Evolutionary conservation across 2,329 filamentous ascomycete genomes (phyloP).

Genomic region (Fusarium sp.): DNA sequence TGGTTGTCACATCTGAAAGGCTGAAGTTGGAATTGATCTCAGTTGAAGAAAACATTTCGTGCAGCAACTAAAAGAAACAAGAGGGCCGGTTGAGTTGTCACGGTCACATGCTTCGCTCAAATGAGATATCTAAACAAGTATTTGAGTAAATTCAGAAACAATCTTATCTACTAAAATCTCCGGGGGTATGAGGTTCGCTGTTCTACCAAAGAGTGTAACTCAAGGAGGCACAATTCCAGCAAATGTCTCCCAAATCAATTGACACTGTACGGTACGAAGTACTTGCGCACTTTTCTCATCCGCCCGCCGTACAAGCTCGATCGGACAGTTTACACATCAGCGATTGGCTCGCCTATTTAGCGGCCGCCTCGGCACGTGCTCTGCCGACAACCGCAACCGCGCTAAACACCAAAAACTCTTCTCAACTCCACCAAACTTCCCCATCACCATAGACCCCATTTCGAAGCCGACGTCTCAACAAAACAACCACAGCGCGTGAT

Average conservation of each 20-base stretch:
- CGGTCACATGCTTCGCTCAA: too few relatives aligned
- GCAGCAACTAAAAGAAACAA: background rate
- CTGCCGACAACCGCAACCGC: background rate
- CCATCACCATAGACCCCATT: background rate
- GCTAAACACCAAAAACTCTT: background rate
- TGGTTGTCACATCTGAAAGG: too few relatives aligned
- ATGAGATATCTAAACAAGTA: background rate
- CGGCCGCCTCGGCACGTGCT: background rate
- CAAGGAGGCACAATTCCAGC: background rate
- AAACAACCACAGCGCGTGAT: conserved; percentile 18
- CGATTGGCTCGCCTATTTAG: background rate
- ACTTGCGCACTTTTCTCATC: background rate
- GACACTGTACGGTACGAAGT: background rate
- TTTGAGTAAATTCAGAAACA: accelerated
- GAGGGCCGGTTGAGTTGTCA: accelerated
- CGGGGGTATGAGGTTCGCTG: background rate
- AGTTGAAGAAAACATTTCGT: background rate
- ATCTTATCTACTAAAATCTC: background rate
- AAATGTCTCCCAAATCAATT: background rate
- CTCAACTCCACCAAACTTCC: conserved; percentile 2
- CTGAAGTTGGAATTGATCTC: background rate
- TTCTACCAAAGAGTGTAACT: background rate
- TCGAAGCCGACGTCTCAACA: background rate
- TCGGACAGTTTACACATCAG: background rate
- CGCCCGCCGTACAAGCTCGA: background rate